Evolutionary conservation across 2,329 filamentous ascomycete species (phyloP).

Genomic region (Exophiala dermatitidis): DNA sequence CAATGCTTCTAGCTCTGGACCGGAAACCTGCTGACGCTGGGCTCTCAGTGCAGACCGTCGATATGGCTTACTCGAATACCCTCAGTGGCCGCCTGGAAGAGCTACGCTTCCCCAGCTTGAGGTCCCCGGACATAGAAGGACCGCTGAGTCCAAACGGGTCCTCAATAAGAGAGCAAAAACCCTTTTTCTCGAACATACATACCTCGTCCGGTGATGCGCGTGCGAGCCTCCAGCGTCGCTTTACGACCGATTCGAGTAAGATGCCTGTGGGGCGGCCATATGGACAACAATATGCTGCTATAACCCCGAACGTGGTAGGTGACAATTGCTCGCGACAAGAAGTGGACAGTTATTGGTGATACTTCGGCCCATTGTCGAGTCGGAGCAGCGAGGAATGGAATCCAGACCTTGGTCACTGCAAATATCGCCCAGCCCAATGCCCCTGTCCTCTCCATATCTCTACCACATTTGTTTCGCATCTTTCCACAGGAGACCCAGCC

Average conservation of each 20-base stretch:
- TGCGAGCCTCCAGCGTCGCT: slow-evolving; percentile 75
- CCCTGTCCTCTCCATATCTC: not conserved
- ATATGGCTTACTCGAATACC: slow-evolving; percentile 59
- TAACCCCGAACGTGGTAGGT: slow-evolving; percentile 28
- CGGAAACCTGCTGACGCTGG: slow-evolving; percentile 5
- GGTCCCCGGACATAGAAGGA: slow-evolving; percentile 68
- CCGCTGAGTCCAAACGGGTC: slow-evolving; percentile 68
- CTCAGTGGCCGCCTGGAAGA: slow-evolving; percentile 66
- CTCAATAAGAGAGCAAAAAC: slow-evolving; percentile 60
- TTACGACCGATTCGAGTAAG: slow-evolving; percentile 85
- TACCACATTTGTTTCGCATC: not conserved
- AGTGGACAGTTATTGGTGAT: slow-evolving; percentile 7
- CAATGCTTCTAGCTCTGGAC: not conserved
- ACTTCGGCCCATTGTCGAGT: slow-evolving; percentile 13
- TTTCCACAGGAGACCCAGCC: no score
- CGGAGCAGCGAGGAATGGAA: slow-evolving; percentile 7
- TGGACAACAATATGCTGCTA: slow-evolving; percentile 27
- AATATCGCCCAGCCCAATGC: not conserved
- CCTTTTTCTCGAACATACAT: slow-evolving; percentile 52
- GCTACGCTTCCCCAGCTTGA: slow-evolving; percentile 68
- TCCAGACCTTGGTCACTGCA: not conserved
- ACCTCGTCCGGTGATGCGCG: slow-evolving; percentile 58
- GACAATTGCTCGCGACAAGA: slow-evolving; percentile 10
- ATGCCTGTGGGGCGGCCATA: slow-evolving; percentile 49
- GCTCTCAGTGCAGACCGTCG: slow-evolving; percentile 26